A percentile compares a stretch with the other conserved stretches of the same genome.
Conservation (phyloP, 352 stramenopile genomes). For the Peronospora tabacina region DNA sequence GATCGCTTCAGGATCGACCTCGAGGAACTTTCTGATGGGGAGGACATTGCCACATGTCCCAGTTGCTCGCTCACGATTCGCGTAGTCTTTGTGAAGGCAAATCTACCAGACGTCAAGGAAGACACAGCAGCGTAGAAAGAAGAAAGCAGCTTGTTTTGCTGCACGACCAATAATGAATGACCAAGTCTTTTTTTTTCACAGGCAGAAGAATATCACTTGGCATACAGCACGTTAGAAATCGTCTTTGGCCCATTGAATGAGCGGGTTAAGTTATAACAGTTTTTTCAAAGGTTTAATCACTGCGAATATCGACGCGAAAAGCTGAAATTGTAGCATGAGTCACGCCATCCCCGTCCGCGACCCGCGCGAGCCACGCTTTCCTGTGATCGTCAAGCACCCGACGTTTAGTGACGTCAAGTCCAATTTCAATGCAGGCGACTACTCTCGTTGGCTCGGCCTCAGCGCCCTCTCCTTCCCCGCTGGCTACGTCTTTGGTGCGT, state of each 20-base stretch:
- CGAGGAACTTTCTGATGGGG: slow-evolving; percentile 88
- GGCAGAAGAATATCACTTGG: too few species aligned
- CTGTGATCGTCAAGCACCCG: slow-evolving; percentile 74
- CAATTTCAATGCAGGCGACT: slow-evolving; percentile 66
- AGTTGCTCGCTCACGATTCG: slow-evolving; percentile 95
- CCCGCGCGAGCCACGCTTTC: slow-evolving; percentile 56
- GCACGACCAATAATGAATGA: too few species aligned
- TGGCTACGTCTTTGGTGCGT: slow-evolving; percentile 73
- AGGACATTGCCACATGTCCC: slow-evolving; percentile 95
- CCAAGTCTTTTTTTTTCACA: too few species aligned
- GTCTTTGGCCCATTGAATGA: too few species aligned
- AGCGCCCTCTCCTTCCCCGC: slow-evolving; percentile 61
- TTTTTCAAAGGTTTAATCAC: slow-evolving; percentile 10
- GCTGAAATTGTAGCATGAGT: slow-evolving; percentile 33
- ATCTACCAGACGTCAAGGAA: slow-evolving; percentile 50
- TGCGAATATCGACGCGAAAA: slow-evolving; percentile 7
- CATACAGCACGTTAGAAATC: too few species aligned
- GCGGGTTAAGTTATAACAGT: too few species aligned
- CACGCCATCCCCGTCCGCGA: slow-evolving; percentile 36
- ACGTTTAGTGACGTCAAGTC: slow-evolving; percentile 59
- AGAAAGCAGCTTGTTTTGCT: too few species aligned
- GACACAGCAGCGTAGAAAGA: not conserved
- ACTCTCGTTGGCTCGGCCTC: slow-evolving; percentile 49
- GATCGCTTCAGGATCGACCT: slow-evolving; percentile 89
- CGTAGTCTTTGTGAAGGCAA: slow-evolving; percentile 93